These are phyloP conservation scores for Marasmius sp. DNA, from an alignment of 1,284 basidiomycete genomes.

Conservation along the genomic window DNA sequence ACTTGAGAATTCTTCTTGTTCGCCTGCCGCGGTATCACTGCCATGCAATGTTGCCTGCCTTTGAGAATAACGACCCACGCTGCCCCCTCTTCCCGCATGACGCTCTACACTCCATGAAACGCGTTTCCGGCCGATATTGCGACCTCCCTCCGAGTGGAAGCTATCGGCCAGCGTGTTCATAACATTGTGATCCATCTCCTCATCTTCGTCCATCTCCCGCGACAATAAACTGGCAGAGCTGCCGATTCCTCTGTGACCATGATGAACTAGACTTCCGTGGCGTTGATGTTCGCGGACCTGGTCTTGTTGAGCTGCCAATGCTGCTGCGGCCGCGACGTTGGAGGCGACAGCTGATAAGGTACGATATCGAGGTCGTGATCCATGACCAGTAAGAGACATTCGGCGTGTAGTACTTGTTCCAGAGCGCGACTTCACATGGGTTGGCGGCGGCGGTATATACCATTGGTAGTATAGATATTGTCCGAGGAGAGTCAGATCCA, in stretches of 20 bases:
- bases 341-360: conserved; percentile 66
- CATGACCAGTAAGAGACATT: conserved; percentile 41
- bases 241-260: conserved; percentile 21
- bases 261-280: conserved; percentile 16
- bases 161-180: conserved; percentile 63
- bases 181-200: conserved; percentile 45
- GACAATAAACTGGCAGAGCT: conserved; percentile 17
- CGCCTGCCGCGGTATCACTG: background rate
- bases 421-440: conserved; percentile 42
- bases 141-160: conserved; percentile 67
- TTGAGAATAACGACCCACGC: conserved; percentile 35
- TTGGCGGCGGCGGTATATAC: conserved; percentile 22
- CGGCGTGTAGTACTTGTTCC: conserved; percentile 35
- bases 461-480: conserved; percentile 79
- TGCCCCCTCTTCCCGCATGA: conserved; percentile 38
- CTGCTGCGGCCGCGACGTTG: conserved; percentile 66
- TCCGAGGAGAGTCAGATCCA: conserved; percentile 71
- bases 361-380: conserved; percentile 59
- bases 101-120: conserved; percentile 71
- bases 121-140: conserved; percentile 45
- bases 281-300: conserved; percentile 26
- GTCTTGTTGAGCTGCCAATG: conserved; percentile 62
- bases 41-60: conserved; percentile 5
- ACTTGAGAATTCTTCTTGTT: conserved; percentile 29
- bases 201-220: conserved; percentile 45